These are phyloP conservation scores for Leavenworthia alabamica DNA, from an alignment of 345 rosid genomes.

Conservation along the genomic window DNA sequence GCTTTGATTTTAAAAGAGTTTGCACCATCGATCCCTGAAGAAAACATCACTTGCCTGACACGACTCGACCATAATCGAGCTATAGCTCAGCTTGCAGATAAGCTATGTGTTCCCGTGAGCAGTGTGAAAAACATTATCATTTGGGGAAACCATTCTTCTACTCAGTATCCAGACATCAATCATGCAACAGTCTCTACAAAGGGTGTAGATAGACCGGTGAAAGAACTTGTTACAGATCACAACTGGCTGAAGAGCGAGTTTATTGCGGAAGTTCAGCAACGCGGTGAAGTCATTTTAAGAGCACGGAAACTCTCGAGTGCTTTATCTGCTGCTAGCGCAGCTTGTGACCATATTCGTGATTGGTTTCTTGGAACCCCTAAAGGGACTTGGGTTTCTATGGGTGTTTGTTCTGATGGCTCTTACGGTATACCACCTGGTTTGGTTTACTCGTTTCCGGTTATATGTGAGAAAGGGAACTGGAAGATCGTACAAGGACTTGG, in stretches of 20 bases:
- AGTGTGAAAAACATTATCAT: constrained; percentile 65
- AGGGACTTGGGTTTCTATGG: constrained; percentile 92
- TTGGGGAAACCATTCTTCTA: constrained; percentile 93
- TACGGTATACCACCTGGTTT: constrained; percentile 65
- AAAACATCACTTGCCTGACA: constrained; percentile 75
- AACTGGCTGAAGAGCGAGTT: constrained; percentile 63
- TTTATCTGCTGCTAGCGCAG: constrained; percentile 76
- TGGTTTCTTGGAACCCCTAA: constrained; percentile 84
- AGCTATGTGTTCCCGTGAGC: constrained; percentile 43
- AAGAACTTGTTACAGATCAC: constrained; percentile 48
- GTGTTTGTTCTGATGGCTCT: constrained; percentile 88
- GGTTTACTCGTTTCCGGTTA: constrained; percentile 75
- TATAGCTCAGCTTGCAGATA: constrained; percentile 60
- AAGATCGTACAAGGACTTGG: constrained; percentile 58
- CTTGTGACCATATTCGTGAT: constrained; percentile 78
- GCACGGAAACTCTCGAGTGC: constrained; percentile 71
- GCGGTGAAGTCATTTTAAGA: constrained; percentile 61
- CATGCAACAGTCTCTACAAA: constrained; percentile 48
- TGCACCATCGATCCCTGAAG: constrained; percentile 71
- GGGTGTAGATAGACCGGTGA: constrained; percentile 38
- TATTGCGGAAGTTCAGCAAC: constrained; percentile 53
- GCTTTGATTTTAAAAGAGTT: constrained; percentile 73
- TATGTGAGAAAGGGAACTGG: constrained; percentile 74
- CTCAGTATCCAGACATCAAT: constrained; percentile 80
- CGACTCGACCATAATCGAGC: constrained; percentile 87